Percentiles rank a stretch among this genome's conserved stretches.
phyloP scores from a whole-genome alignment of 306 rosid genomes.

The Prunus davidiana region DNA sequence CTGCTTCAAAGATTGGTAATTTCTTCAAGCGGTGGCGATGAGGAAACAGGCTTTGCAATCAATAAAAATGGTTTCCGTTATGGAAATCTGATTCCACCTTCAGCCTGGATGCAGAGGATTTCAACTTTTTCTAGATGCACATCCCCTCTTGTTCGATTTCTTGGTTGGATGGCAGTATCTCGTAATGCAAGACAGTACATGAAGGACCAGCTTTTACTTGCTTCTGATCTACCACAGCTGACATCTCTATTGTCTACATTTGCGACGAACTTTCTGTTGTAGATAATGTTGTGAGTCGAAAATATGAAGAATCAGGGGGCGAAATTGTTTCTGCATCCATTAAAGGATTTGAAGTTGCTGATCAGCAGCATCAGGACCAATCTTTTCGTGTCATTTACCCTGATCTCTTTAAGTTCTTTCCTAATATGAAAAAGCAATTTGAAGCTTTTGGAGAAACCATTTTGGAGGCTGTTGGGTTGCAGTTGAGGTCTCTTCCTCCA shows the following conservation, averaged over 20 bases:
- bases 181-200: slow-evolving; percentile 76
- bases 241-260: slow-evolving; percentile 64
- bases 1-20: slow-evolving; percentile 75
- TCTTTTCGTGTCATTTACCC: slow-evolving; percentile 76
- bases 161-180: slow-evolving; percentile 98
- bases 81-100: slow-evolving; percentile 80
- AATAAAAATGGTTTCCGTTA: slow-evolving; percentile 41
- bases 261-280: slow-evolving; percentile 85
- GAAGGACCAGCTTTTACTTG: slow-evolving; percentile 69
- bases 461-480: slow-evolving; percentile 92
- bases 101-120: slow-evolving; percentile 82
- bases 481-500: slow-evolving; percentile 73
- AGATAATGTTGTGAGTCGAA: slow-evolving; percentile 56
- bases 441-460: slow-evolving; percentile 76
- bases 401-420: slow-evolving; percentile 74
- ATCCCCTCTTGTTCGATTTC: slow-evolving; percentile 80
- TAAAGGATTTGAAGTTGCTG: slow-evolving; percentile 39
- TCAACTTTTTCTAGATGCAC: slow-evolving; percentile 56
- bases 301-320: slow-evolving; percentile 37
- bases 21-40: slow-evolving; percentile 67
- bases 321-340: slow-evolving; percentile 30
- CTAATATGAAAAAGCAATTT: slow-evolving; percentile 72
- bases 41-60: slow-evolving; percentile 45
- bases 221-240: slow-evolving; percentile 75
- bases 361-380: slow-evolving; percentile 35